Percentiles rank a stretch among this genome's conserved stretches.
phyloP scores from a whole-genome alignment of 2,329 filamentous ascomycete genomes.

The Penicillium psychrosexuale region DNA sequence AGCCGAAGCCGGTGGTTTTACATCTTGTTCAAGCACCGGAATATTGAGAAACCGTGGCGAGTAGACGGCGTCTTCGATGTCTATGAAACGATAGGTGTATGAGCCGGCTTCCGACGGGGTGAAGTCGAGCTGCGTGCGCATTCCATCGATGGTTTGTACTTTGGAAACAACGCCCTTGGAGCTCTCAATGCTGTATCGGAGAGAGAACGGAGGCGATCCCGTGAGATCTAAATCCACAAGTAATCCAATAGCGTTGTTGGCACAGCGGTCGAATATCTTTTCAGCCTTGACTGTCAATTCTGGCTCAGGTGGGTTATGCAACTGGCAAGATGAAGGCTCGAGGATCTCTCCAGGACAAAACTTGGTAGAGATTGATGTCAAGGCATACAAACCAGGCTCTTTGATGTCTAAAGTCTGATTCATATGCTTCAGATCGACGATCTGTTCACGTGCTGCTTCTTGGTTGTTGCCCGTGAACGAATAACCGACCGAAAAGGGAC shows the following conservation, averaged over 20 bases:
- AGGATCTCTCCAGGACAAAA: constrained; percentile 84
- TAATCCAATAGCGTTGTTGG: constrained; percentile 86
- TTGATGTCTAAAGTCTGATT: constrained; percentile 66
- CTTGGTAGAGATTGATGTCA: constrained; percentile 74
- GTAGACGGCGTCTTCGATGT: constrained; percentile 81
- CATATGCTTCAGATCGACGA: constrained; percentile 54
- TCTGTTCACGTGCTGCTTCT: constrained; percentile 56
- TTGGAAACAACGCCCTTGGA: constrained; percentile 54
- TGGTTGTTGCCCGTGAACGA: constrained; percentile 75
- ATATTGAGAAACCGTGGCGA: constrained; percentile 60
- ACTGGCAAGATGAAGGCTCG: constrained; percentile 88
- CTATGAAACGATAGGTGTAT: constrained; percentile 81
- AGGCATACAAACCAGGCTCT: constrained; percentile 78
- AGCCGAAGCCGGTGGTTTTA: constrained; percentile 88
- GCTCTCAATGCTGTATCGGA: constrained; percentile 71
- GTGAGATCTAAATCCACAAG: constrained; percentile 85
- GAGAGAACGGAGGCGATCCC: constrained; percentile 85
- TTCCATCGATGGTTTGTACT: constrained; percentile 60
- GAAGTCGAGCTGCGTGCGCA: constrained; percentile 81
- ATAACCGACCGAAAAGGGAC: constrained; percentile 72
- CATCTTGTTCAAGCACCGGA: constrained; percentile 75
- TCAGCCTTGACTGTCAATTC: constrained; percentile 70
- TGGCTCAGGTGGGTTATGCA: constrained; percentile 88
- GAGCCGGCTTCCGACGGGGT: constrained; percentile 76
- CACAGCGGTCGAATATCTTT: constrained; percentile 90